A percentile compares a stretch with the other conserved stretches of the same genome.
phyloP scores from a whole-genome alignment of 495 filamentous ascomycete genomes.

The Annulohypoxylon maeteangense region DNA sequence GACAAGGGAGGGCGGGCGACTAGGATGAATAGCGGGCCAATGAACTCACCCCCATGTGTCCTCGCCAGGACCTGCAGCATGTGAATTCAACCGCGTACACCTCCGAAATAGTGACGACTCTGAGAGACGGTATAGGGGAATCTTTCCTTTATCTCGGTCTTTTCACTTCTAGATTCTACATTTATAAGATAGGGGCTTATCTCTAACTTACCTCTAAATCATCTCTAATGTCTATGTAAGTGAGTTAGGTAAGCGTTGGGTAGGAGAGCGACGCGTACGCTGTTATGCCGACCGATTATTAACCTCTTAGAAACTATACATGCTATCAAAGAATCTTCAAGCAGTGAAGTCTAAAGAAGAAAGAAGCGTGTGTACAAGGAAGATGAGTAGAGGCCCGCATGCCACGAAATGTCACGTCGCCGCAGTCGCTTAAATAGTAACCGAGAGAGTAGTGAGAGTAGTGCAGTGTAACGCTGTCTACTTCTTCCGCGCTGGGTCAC shows the following conservation, averaged over 20 bases:
- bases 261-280: not conserved
- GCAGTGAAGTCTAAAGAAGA: slow-evolving; percentile 11
- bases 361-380: slow-evolving; percentile 15
- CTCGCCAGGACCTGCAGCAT: slow-evolving; percentile 20
- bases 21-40: slow-evolving; percentile 16
- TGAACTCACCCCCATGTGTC: slow-evolving; percentile 22
- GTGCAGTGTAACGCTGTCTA: slow-evolving; percentile 32
- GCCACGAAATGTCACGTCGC: slow-evolving; percentile 17
- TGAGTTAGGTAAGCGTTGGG: not conserved
- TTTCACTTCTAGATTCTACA: slow-evolving; percentile 1
- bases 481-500: slow-evolving; percentile 36
- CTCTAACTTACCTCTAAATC: not conserved
- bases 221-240: slow-evolving; percentile 7
- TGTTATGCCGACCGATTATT: slow-evolving; percentile 11
- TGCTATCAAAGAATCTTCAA: not conserved
- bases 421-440: slow-evolving; percentile 33
- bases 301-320: not conserved
- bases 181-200: not conserved
- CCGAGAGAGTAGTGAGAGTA: slow-evolving; percentile 19
- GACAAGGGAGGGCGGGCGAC: too few relatives aligned
- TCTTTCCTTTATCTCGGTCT: slow-evolving; percentile 1
- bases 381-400: slow-evolving; percentile 21
- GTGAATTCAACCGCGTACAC: slow-evolving; percentile 36
- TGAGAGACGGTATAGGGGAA: not conserved
- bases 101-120: slow-evolving; percentile 28